Conservation (phyloP, 73 alveolate genomes). For the Tetrahymena elliotti region DNA sequence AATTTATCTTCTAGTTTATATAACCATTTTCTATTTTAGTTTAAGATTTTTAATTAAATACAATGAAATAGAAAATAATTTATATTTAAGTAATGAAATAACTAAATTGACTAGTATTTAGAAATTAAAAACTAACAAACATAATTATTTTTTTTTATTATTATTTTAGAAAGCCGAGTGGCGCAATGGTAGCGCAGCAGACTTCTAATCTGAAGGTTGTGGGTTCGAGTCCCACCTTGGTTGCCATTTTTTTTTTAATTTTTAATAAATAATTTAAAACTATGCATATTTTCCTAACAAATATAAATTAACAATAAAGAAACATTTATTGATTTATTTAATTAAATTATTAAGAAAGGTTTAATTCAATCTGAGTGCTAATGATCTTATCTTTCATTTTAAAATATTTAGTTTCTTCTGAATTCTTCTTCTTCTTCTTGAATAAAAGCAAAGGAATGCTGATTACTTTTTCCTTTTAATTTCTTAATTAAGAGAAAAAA, state of each 20-base stretch:
- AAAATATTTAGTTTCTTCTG: neutral
- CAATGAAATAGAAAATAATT: neutral
- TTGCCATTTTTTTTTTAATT: neutral
- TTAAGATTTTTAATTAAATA: too few species aligned
- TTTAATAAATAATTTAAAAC: neutral
- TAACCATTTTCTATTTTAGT: neutral
- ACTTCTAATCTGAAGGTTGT: constrained; percentile 1
- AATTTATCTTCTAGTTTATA: too few species aligned
- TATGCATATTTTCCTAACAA: neutral
- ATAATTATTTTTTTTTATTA: neutral
- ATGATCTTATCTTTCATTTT: neutral
- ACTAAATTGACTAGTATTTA: neutral
- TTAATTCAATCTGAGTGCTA: neutral
- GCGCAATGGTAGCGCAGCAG: constrained; percentile 6
- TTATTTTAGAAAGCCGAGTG: neutral
- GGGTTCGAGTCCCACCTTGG: constrained; percentile 6
- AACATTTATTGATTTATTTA: too few species aligned
- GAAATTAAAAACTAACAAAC: neutral
- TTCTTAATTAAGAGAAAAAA: neutral
- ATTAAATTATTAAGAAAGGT: too few species aligned
- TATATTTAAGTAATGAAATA: too few species aligned
- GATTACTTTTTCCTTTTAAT: neutral
- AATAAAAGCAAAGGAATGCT: neutral
- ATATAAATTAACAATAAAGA: neutral
- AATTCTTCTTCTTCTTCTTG: neutral